Base-by-base conservation (phyloP, 23 red algal species). In the Cyanidioschyzon merolae region DNA sequence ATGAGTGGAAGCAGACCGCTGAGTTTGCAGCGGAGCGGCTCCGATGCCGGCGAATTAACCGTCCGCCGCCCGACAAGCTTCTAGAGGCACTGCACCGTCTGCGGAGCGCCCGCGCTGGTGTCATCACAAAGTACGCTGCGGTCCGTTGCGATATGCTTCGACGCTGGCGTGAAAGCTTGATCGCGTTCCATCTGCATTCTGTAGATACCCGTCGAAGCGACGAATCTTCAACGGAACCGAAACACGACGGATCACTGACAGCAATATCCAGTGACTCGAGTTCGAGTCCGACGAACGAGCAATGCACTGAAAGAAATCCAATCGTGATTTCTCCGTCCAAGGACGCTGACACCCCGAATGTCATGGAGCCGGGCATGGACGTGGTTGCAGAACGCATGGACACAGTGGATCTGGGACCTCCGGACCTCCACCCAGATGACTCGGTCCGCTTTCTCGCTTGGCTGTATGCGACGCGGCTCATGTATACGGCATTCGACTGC, bases 401-500 rank as follows among this genome's bases (percentile, higher is more conserved):
- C 29, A 0, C 1, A 21, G 37, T 54, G 57, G 50, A 58, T 0
- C 34, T 32, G 12, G 68, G 78, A 34, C 78, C 78, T 0, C 78
- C 78, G 3, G 78, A 71, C 30, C 32, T 81, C 7, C 78, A 37
- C 16, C 38, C 41, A 2, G 78, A 81, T 57, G 78, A 81, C 45
- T 81, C 78, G 21, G 78, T 81, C 34, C 78, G 78, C 50, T 81
- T 81, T 81, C 54, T 81, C 18, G 41, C 78, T 0, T 81, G 78
- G 78, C 59, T 81, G 1, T 81, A 81, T 54, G 45, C 45, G 45
- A 54, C 21, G 45, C 45, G 45, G 45, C 45, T 54, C 45, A 54
- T 54, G 45, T 54, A 54, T 21, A 54, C 12, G 7, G 45, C 45
- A 7, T 54, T 54, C 45, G 45, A 54, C 45, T 54, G 45, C 45